A percentile compares a stretch with the other conserved stretches of the same genome.
Conservation (phyloP, 176 grass and related monocot genomes). For the Otatea glauca region DNA sequence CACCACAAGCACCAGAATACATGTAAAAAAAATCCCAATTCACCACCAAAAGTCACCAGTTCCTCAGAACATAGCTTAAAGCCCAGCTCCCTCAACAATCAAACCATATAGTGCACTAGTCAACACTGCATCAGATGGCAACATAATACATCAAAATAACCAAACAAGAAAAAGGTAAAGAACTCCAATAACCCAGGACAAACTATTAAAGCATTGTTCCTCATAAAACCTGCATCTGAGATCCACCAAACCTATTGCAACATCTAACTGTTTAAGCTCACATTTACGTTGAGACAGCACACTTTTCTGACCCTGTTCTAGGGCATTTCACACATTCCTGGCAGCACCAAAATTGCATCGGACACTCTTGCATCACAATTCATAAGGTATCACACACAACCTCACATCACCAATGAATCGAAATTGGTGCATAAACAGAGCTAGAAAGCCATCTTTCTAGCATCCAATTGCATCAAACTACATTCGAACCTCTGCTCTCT, state of each 20-base stretch:
- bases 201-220: not conserved
- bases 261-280: constrained; percentile 15
- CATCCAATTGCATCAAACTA: constrained; percentile 34
- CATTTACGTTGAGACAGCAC: not conserved
- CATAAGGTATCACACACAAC: not conserved
- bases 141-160: not conserved
- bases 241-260: constrained; percentile 17
- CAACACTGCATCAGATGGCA: not conserved
- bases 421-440: constrained; percentile 25
- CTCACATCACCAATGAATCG: not conserved
- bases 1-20: not conserved
- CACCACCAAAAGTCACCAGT: not conserved
- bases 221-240: not conserved
- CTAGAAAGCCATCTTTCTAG: not conserved
- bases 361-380: not conserved
- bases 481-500: not conserved
- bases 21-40: not conserved
- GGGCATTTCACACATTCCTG: constrained; percentile 1
- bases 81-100: not conserved
- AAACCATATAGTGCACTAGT: not conserved
- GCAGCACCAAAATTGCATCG: constrained; percentile 13
- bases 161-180: not conserved
- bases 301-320: not conserved
- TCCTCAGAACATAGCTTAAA: not conserved
- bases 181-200: not conserved